Percentiles rank a stretch among this genome's conserved stretches.
Conservation (phyloP, 768 basidiomycete genomes). For the Amanita muscaria region DNA sequence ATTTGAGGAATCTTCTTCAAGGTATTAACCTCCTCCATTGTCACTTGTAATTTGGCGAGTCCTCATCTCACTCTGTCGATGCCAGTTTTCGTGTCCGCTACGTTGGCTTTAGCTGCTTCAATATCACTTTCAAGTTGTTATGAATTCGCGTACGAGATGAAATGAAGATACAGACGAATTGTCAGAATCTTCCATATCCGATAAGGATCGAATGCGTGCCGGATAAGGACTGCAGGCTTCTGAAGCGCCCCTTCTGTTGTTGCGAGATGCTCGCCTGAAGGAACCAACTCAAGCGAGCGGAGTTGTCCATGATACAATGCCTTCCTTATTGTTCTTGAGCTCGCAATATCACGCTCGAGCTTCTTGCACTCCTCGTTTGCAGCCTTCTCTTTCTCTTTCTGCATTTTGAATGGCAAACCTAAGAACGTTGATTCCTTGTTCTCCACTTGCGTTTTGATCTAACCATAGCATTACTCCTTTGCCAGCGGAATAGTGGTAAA, state of each 20-base stretch:
- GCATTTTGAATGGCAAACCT: slow-evolving; percentile 51
- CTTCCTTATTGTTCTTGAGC: slow-evolving; percentile 98
- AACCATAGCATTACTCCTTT: slow-evolving; percentile 1
- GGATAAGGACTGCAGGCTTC: slow-evolving; percentile 66
- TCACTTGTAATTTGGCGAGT: slow-evolving; percentile 45
- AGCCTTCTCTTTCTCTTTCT: slow-evolving; percentile 64
- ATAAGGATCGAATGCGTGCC: slow-evolving; percentile 14
- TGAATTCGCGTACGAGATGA: slow-evolving; percentile 21
- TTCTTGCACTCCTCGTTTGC: slow-evolving; percentile 75
- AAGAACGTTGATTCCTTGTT: slow-evolving; percentile 53
- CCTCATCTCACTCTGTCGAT: slow-evolving; percentile 53
- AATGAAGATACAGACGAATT: too few relatives aligned
- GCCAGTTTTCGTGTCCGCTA: slow-evolving; percentile 34
- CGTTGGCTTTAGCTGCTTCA: slow-evolving; percentile 33
- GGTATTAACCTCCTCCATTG: slow-evolving; percentile 33
- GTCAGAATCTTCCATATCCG: too few relatives aligned
- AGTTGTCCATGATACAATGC: too few relatives aligned
- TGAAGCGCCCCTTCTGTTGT: slow-evolving; percentile 74
- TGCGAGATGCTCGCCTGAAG: slow-evolving; percentile 63
- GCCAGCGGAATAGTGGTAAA: too few relatives aligned
- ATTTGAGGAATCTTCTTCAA: not conserved
- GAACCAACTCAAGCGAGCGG: too few relatives aligned
- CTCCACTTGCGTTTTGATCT: slow-evolving; percentile 81
- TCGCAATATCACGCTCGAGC: slow-evolving; percentile 97
- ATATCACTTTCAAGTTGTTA: too few relatives aligned